Evolutionary conservation across 805 yeast genomes (phyloP), one percentile per base, ranked within the genome.

Genomic region (Kuraishia borneana): DNA sequence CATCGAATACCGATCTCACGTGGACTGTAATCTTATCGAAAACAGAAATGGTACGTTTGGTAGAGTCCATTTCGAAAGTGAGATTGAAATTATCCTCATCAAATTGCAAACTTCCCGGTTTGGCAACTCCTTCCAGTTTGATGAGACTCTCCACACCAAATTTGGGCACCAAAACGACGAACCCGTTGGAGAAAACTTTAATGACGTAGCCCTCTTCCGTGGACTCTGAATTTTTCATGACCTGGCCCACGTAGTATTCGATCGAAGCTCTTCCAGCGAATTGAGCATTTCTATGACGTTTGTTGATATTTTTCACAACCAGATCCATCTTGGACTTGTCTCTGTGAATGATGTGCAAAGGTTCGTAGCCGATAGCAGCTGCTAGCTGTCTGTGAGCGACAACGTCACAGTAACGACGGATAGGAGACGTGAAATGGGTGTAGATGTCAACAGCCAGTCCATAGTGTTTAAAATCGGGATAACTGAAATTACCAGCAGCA

Each of bases 191-290:
- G 54, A 92, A 88, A 20, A 92, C 92, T 53, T 84, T 83, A 50
- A 89, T 87, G 20, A 88, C 79, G 47, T 84, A 88, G 7, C 97
- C 98, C 42, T 84, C 87, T 53, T 84, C 94, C 12, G 65, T 65
- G 25, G 81, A 64, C 49, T 83, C 87, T 46, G 77, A 78, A 51
- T 77, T 78, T 54, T 84, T 83, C 83, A 92, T 82, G 28, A 89
- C 96, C 61, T 92, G 97, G 6, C 99, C 99, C 33, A 92, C 98
- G 50, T 84, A 92, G 60, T 92, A 92, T 55, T 92, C 98, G 40
- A 92, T 84, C 53, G 95, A 83, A 16, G 98, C 96, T 53, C 99
- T 73, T 26, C 98, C 99, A 2, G 99, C 99, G 65, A 89, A 83
- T 60, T 92, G 99, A 0, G 98, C 98, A 53, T 92, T 92, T 58